These are phyloP conservation scores for Mycena albidolilacea DNA, from an alignment of 768 basidiomycete genomes.

Conservation along the genomic window DNA sequence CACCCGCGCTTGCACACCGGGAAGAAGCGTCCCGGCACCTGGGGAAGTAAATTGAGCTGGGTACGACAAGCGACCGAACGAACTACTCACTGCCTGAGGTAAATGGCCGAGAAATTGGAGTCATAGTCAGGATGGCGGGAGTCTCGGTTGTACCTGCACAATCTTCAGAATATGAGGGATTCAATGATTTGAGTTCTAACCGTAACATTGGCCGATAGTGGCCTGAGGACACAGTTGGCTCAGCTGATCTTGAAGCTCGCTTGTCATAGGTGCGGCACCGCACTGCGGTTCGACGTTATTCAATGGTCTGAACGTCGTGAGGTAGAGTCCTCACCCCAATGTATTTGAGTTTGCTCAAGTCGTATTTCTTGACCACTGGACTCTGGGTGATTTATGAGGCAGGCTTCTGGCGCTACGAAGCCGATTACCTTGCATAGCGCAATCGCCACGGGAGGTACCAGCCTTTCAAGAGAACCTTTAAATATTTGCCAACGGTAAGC, in stretches of 20 bases:
- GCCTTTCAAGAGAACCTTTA: conserved; percentile 39
- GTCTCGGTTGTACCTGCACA: too few relatives aligned
- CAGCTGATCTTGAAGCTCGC: conserved; percentile 65
- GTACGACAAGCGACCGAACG: background rate
- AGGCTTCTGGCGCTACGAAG: background rate
- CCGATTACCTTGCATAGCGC: conserved; percentile 67
- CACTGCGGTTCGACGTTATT: conserved; percentile 46
- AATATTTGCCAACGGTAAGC: too few relatives aligned
- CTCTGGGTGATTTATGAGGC: conserved; percentile 51
- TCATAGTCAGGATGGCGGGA: conserved; percentile 37
- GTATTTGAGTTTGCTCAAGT: conserved; percentile 39
- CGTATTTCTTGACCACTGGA: conserved; percentile 65
- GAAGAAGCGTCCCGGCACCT: conserved; percentile 55
- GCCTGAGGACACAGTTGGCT: conserved; percentile 64
- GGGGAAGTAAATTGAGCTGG: conserved; percentile 54
- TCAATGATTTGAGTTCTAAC: conserved; percentile 43
- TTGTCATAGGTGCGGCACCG: conserved; percentile 44
- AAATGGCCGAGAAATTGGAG: conserved; percentile 59
- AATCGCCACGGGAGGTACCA: conserved; percentile 70
- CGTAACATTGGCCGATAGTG: conserved; percentile 70
- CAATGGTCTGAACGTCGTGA: background rate
- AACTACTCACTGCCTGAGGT: conserved; percentile 20
- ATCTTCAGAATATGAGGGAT: too few relatives aligned
- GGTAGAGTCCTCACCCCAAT: conserved; percentile 58
- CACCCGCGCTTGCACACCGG: conserved; percentile 58